Conservation (phyloP, 2,329 filamentous ascomycete species). For the Aureobasidium namibiae region DNA sequence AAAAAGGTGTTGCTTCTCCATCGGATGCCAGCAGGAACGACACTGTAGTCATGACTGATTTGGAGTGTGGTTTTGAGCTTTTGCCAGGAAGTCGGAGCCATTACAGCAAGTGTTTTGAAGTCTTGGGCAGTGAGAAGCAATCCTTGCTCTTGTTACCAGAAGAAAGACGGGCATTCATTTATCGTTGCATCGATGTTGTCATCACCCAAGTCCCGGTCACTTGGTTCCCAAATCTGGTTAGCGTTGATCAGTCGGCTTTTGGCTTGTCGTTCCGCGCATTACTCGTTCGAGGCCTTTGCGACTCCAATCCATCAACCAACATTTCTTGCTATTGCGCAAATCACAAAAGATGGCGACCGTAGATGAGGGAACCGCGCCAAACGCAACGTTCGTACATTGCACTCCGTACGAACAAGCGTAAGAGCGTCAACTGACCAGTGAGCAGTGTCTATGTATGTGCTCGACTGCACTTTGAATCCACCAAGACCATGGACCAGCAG, state of each 20-base stretch:
- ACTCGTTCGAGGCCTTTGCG: neutral
- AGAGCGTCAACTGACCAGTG: constrained; percentile 19
- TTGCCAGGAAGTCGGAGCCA: neutral
- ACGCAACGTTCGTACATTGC: constrained; percentile 36
- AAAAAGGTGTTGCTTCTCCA: constrained; percentile 54
- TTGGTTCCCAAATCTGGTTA: neutral
- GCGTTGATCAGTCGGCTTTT: neutral
- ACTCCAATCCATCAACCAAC: neutral
- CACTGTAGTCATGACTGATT: constrained; percentile 26
- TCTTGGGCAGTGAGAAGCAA: neutral
- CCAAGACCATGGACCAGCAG: neutral
- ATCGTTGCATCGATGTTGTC: neutral
- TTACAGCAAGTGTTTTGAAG: neutral
- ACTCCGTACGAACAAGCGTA: constrained; percentile 31
- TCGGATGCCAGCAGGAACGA: constrained; percentile 31
- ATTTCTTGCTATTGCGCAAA: neutral
- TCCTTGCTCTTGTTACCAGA: neutral
- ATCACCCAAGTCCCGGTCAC: too few species aligned
- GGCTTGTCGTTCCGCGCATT: neutral
- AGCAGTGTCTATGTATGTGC: constrained; percentile 26
- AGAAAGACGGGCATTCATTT: neutral
- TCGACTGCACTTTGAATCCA: neutral
- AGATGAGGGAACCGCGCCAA: constrained; percentile 18
- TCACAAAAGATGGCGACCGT: constrained; percentile 1
- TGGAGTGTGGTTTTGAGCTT: constrained; percentile 27